Conservation (phyloP, 2,329 filamentous ascomycete genomes). For the Fusarium sp. region DNA sequence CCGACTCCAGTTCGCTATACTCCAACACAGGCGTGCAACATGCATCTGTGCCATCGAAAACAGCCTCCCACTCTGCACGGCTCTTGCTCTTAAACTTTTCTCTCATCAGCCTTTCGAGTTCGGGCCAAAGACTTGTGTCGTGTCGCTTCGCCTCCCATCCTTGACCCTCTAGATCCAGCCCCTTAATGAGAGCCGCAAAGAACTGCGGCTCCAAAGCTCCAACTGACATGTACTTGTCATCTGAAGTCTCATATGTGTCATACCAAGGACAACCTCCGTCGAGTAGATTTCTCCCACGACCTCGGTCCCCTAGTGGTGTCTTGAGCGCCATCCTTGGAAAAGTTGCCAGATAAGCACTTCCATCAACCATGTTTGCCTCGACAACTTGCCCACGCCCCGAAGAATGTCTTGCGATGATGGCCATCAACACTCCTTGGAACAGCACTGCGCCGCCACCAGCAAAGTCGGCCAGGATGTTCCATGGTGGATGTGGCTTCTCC, state of each 20-base stretch:
- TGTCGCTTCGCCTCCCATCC: constrained; percentile 65
- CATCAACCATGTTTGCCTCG: constrained; percentile 97
- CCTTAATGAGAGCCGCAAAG: constrained; percentile 74
- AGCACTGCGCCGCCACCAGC: constrained; percentile 88
- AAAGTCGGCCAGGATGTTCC: constrained; percentile 90
- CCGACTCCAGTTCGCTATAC: constrained; percentile 74
- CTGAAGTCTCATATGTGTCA: constrained; percentile 86
- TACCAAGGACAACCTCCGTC: constrained; percentile 92
- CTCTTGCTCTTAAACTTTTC: constrained; percentile 75
- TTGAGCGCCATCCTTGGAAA: constrained; percentile 79
- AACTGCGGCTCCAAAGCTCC: constrained; percentile 92
- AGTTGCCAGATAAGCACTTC: constrained; percentile 80
- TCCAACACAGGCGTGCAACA: constrained; percentile 91
- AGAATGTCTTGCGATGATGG: constrained; percentile 73
- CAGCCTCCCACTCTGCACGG: constrained; percentile 81
- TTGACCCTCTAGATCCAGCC: constrained; percentile 69
- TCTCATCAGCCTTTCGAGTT: constrained; percentile 71
- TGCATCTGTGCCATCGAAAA: constrained; percentile 93
- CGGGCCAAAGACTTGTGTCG: constrained; percentile 75
- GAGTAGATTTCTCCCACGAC: constrained; percentile 80
- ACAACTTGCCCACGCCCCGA: constrained; percentile 86
- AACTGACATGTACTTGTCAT: constrained; percentile 85
- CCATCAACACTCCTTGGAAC: constrained; percentile 85
- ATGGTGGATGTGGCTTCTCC: constrained; percentile 81
- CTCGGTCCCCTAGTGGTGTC: constrained; percentile 69